Evolutionary conservation across 306 rosid species (phyloP), one percentile per base, ranked within the genome.

Genomic region (Sindora glabra): DNA sequence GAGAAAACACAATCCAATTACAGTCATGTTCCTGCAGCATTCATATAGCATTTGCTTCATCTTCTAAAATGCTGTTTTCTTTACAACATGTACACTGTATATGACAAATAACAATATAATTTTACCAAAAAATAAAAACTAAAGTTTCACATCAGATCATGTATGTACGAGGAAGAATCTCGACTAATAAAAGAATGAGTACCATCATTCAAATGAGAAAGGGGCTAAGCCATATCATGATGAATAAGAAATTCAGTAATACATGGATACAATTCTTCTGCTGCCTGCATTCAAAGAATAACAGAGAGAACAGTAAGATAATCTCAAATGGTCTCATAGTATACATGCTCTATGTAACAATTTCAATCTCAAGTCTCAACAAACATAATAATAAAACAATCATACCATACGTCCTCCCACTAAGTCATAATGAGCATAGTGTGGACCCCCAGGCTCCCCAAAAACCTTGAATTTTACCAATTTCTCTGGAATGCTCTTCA

Each of bases 341-440:
- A n/a, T n/a, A n/a, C n/a, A n/a, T n/a, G n/a, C n/a, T n/a, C n/a
- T 10, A 3, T 26, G 37, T 13, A n/a, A 56, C 51, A 10, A 30
- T 39, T 34, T 37, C 46, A 44, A 45, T 49, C 24, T 45, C 48
- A 49, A 45, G 1, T 36, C n/a, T n/a, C n/a, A n/a, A n/a, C n/a
- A n/a, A n/a, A 13, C 38, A 62, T 39, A 42, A 36, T 38, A 38
- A 33, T 29, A 50, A 48, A 48, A 34, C 1, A 40, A 11, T 21
- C 86, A 8, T 86, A 91, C 96, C 92, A 71, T 32, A 48, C 80
- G 88, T 50, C 97, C 81, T 59, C 95, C 96, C n/a, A 87, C 92
- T 46, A 91, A 59, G 81, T 91, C 97, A 48, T 83, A 91, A 74
- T 91, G 97, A 49, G 83, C 96, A 75, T 79, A 91, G 62, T 87